Evolutionary conservation across 805 yeast genomes (phyloP), one percentile per base, ranked within the genome.

Genomic region (Metschnikowia lochheadii): DNA sequence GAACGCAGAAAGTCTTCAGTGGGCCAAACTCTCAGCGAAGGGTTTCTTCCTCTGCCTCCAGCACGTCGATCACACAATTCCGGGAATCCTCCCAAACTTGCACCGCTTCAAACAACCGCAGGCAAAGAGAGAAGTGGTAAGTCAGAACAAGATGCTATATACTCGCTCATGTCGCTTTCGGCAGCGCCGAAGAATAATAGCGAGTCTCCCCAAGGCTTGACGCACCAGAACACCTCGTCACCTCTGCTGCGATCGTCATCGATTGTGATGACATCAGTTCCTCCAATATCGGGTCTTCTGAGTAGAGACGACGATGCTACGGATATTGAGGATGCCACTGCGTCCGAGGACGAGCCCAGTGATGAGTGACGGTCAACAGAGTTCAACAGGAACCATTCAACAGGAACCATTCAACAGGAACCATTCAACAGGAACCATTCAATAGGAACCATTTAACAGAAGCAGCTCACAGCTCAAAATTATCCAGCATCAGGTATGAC

Each of bases 121-220:
- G 49, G 46, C 15, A 34, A 40, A 13, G 46, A 46, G 26, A 44
- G 62, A 46, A 55, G 63, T 53, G 63, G 65, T 54, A 62, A 66
- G 44, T 56, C 59, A 11, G 84, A 80, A 54, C 79, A 79, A 57
- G 84, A 80, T 44, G 84, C 84, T 6, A 76, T 80, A 10, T 66
- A 75, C 59, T 78, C 83, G 20, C 67, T 80, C 47, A 80, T 80
- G 75, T 77, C 82, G 36, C 66, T 80, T 38, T 73, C 84, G 6
- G 77, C 83, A 1, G 84, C 84, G 2, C 75, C 70, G 56, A 48
- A 66, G 15, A 55, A 59, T 37, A 68, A 66, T 44, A 64, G 63
- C 41, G 49, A 49, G n/a, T 26, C 77, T 79, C 46, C 46, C n/a
- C 53, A 52, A 14, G 34, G 42, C 17, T 44, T 48, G 10, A 42